These are phyloP conservation scores for Cocos nucifera DNA, from an alignment of 176 grass and related monocot species.

Conservation along the genomic window DNA sequence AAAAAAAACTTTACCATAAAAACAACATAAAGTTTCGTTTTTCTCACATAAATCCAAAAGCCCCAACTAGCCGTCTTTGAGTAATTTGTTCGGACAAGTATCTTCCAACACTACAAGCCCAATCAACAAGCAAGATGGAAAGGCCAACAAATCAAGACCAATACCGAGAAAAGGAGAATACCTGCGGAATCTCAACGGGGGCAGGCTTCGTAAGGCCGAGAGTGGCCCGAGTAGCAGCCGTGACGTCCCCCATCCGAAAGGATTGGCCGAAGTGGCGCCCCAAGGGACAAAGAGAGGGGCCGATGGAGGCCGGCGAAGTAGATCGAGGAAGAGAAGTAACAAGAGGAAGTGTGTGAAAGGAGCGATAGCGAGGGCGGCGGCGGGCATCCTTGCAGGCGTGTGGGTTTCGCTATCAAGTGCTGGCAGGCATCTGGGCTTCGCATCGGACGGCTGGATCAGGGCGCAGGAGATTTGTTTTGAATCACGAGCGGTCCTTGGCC, in stretches of 20 bases:
- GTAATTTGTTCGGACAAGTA: neutral
- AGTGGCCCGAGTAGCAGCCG: slow-evolving; percentile 25
- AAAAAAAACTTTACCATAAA: too few relatives aligned
- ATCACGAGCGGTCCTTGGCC: too few relatives aligned
- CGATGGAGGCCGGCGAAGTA: neutral
- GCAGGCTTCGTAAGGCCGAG: slow-evolving; percentile 79
- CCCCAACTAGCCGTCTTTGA: too few relatives aligned
- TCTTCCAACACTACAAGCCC: neutral
- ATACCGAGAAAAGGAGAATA: slow-evolving; percentile 8
- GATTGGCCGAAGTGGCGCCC: slow-evolving; percentile 19
- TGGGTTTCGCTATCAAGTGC: neutral
- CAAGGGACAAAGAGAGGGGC: slow-evolving; percentile 21
- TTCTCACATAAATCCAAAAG: too few relatives aligned
- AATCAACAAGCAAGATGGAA: too few relatives aligned
- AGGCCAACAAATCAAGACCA: neutral
- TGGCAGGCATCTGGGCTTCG: too few relatives aligned
- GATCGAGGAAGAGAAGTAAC: neutral
- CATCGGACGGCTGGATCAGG: too few relatives aligned
- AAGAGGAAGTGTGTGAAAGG: neutral
- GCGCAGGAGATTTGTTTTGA: too few relatives aligned
- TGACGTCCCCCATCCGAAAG: slow-evolving; percentile 53
- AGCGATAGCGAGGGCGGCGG: slow-evolving; percentile 21
- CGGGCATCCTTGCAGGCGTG: slow-evolving; percentile 32
- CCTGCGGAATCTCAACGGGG: slow-evolving; percentile 66
- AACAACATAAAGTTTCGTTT: too few relatives aligned